These are phyloP conservation scores for Hirsutella minnesotensis DNA, from an alignment of 2,329 filamentous ascomycete genomes.

Conservation along the genomic window DNA sequence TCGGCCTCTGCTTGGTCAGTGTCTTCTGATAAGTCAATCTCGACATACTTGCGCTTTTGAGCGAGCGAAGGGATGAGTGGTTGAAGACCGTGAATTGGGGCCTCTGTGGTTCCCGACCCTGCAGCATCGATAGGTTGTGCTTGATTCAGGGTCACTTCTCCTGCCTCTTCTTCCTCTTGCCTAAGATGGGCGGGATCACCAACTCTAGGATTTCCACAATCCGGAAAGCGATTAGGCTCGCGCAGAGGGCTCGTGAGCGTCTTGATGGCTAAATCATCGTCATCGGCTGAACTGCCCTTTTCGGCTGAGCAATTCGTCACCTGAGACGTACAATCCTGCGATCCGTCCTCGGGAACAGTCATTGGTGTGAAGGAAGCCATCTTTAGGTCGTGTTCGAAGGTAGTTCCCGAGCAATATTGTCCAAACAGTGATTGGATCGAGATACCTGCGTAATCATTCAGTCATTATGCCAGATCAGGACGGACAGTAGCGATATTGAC, in stretches of 20 bases:
- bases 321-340: not conserved
- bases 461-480: too few relatives aligned
- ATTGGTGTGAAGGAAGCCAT: constrained; percentile 30
- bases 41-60: constrained; percentile 11
- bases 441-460: constrained; percentile 21
- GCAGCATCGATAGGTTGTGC: not conserved
- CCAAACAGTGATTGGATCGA: constrained; percentile 65
- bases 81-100: too few relatives aligned
- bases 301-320: not conserved
- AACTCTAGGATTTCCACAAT: not conserved
- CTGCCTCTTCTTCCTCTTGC: too few relatives aligned
- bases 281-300: not conserved
- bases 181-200: too few relatives aligned
- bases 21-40: not conserved
- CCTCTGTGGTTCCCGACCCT: not conserved
- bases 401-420: constrained; percentile 44
- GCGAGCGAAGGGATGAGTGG: too few relatives aligned
- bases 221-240: not conserved
- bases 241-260: not conserved
- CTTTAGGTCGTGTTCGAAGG: constrained; percentile 53
- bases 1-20: not conserved
- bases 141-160: not conserved
- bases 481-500: not conserved
- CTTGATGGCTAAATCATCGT: not conserved
- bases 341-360: not conserved